Evolutionary conservation across 345 rosid genomes (phyloP).

Genomic region (Eucalyptus erythrocorys): DNA sequence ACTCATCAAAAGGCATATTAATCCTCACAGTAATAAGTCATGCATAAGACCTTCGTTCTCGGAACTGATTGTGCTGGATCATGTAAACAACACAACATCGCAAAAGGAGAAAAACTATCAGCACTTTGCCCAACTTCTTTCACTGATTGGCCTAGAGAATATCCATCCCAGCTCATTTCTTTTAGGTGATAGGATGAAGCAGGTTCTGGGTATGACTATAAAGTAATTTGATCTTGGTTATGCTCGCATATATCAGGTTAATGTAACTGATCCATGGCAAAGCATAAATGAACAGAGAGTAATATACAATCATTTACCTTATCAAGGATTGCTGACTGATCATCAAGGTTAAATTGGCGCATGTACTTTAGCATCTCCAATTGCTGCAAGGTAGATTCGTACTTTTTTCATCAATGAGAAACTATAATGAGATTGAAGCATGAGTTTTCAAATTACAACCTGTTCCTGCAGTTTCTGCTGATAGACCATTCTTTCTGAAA

Average conservation of each 20-base stretch:
- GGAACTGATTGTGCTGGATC: background rate
- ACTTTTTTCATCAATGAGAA: background rate
- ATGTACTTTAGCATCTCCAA: slow-evolving; percentile 74
- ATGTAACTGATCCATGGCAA: background rate
- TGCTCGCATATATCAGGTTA: background rate
- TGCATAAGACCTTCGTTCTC: background rate
- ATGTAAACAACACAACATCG: background rate
- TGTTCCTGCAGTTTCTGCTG: slow-evolving; percentile 51
- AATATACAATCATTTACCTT: slow-evolving; percentile 26
- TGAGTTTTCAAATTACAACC: slow-evolving; percentile 8
- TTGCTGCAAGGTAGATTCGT: slow-evolving; percentile 28
- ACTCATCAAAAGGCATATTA: background rate
- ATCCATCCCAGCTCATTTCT: background rate
- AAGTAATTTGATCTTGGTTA: background rate
- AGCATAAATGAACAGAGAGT: background rate
- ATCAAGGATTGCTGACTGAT: slow-evolving; percentile 58
- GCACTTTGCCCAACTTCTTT: background rate
- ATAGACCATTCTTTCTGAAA: slow-evolving; percentile 34
- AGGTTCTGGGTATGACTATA: background rate
- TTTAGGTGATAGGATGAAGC: background rate
- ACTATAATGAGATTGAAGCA: background rate
- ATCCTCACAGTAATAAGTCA: background rate
- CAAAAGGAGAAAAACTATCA: background rate
- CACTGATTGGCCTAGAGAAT: background rate
- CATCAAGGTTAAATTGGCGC: slow-evolving; percentile 59